Evolutionary conservation across 2,329 filamentous ascomycete species (phyloP).

Genomic region (Alternaria panax): DNA sequence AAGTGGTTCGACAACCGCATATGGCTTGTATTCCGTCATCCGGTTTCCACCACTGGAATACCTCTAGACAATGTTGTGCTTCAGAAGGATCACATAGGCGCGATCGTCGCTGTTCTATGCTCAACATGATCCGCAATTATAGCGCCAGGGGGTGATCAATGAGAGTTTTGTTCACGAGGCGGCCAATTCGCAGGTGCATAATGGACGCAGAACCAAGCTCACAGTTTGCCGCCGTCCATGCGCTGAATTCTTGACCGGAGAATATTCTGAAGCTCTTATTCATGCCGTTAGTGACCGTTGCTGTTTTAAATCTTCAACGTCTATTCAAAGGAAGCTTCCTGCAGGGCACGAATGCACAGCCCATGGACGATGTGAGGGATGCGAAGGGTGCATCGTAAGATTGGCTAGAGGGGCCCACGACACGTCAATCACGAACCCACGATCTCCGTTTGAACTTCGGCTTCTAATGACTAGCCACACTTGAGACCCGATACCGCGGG

Average conservation of each 20-base stretch:
- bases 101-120: conserved; percentile 38
- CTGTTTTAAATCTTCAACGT: conserved; percentile 7
- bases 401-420: conserved; percentile 18
- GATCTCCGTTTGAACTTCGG: conserved; percentile 29
- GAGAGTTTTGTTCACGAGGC: conserved; percentile 26
- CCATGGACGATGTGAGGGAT: conserved; percentile 16
- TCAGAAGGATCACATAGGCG: conserved; percentile 23
- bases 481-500: conserved; percentile 23
- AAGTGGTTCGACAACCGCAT: conserved; percentile 41
- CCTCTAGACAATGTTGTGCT: conserved; percentile 23
- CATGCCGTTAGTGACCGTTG: conserved; percentile 4
- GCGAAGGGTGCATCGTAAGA: conserved; percentile 15
- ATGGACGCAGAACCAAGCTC: conserved; percentile 28
- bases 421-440: conserved; percentile 22
- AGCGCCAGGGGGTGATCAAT: conserved; percentile 21
- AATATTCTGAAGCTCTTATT: neutral
- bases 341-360: neutral
- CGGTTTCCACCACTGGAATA: conserved; percentile 40
- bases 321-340: neutral
- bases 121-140: conserved; percentile 26
- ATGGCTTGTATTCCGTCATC: conserved; percentile 34
- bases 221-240: conserved; percentile 22
- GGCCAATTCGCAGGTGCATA: conserved; percentile 25
- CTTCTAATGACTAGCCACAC: conserved; percentile 19
- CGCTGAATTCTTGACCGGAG: conserved; percentile 2